Evolutionary conservation across 495 filamentous ascomycete genomes (phyloP).

Genomic region (Jackrogersella multiformis): DNA sequence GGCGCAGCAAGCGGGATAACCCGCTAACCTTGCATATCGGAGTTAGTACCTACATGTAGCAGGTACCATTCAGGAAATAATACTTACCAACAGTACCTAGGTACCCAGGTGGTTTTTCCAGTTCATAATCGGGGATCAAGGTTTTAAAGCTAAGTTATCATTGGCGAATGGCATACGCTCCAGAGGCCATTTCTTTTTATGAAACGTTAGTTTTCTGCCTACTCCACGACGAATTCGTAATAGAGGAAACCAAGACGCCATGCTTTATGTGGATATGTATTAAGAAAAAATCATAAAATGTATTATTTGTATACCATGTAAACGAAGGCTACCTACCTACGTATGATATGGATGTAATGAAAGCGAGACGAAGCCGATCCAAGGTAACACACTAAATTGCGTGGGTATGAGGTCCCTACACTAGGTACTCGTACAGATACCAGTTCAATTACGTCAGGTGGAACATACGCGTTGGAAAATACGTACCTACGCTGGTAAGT

Average conservation of each 20-base stretch:
- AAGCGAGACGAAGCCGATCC: not conserved
- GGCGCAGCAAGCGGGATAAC: conserved; percentile 8
- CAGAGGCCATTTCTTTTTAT: not conserved
- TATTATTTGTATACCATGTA: not conserved
- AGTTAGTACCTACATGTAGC: too few species aligned
- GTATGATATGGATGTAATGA: not conserved
- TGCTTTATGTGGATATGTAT: not conserved
- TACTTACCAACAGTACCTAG: not conserved
- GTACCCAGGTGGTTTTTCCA: not conserved
- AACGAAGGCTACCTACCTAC: not conserved
- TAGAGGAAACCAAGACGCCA: not conserved
- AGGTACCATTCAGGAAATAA: not conserved
- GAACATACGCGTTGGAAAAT: conserved; percentile 5
- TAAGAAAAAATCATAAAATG: not conserved
- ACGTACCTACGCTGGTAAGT: not conserved
- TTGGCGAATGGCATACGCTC: not conserved
- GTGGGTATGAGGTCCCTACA: not conserved
- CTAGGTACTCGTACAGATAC: too few species aligned
- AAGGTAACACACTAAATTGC: not conserved
- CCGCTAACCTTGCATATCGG: conserved; percentile 16
- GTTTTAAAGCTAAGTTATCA: not conserved
- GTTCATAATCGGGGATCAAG: not conserved
- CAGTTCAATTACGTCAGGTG: conserved; percentile 29
- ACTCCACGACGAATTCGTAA: not conserved
- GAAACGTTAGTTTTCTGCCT: not conserved